phyloP scores from a whole-genome alignment of 2,329 filamentous ascomycete genomes.

The Paecilomyces sp. region DNA sequence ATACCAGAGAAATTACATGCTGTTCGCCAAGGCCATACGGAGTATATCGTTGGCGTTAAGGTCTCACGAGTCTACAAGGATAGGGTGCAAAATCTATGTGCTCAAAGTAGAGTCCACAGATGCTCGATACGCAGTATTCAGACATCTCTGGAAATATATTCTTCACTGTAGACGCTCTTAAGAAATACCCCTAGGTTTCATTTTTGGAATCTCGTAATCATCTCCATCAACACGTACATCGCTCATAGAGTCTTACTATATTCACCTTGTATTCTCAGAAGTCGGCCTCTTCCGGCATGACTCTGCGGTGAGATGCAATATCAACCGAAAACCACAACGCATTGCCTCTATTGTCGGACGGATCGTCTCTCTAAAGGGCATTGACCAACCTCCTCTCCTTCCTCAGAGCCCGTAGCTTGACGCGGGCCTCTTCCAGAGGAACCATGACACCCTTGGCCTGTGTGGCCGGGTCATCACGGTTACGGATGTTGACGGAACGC shows the following conservation, averaged over 20 bases:
- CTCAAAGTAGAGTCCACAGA: too few species aligned
- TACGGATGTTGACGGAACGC: slow-evolving; percentile 56
- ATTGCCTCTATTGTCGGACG: neutral
- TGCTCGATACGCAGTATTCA: too few species aligned
- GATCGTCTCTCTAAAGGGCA: slow-evolving; percentile 17
- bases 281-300: neutral
- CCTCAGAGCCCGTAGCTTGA: slow-evolving; percentile 42
- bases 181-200: neutral
- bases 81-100: too few species aligned
- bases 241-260: neutral
- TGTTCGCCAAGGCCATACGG: neutral
- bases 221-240: neutral
- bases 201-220: neutral
- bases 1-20: neutral
- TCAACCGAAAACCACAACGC: neutral
- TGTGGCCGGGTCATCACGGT: slow-evolving; percentile 55
- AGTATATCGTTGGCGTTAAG: neutral
- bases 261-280: neutral
- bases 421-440: slow-evolving; percentile 52
- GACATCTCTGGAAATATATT: neutral
- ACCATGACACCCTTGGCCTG: slow-evolving; percentile 57
- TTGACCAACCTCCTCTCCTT: slow-evolving; percentile 41
- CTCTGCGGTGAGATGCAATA: neutral
- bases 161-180: neutral
- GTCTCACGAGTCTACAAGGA: neutral